Percentiles rank a stretch among this genome's conserved stretches.
phyloP scores from a whole-genome alignment of 2,329 filamentous ascomycete species.

The Coleophoma cylindrospora region DNA sequence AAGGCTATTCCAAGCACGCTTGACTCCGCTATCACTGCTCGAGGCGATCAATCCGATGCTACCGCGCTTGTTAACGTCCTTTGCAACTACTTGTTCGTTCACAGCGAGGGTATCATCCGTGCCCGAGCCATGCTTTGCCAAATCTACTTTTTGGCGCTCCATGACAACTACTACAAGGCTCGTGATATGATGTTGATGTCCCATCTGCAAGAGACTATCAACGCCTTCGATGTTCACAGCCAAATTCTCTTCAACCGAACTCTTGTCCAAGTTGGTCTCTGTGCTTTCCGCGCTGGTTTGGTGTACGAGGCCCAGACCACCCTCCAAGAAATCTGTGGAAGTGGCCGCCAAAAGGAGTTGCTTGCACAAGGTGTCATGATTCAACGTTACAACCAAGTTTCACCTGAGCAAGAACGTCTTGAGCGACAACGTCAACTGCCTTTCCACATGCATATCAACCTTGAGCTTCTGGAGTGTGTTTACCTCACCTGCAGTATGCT shows the following conservation, averaged over 20 bases:
- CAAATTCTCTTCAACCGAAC: slow-evolving; percentile 99
- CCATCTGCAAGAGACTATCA: slow-evolving; percentile 94
- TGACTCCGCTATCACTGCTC: slow-evolving; percentile 77
- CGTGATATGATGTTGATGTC: slow-evolving; percentile 99
- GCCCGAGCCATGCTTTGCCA: slow-evolving; percentile 97
- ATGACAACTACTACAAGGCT: slow-evolving; percentile 96
- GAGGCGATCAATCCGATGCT: slow-evolving; percentile 63
- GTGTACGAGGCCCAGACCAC: slow-evolving; percentile 98
- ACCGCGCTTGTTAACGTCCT: slow-evolving; percentile 75
- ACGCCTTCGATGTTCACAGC: slow-evolving; percentile 92
- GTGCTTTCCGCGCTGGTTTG: slow-evolving; percentile 93
- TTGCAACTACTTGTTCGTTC: slow-evolving; percentile 89
- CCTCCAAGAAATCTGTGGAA: slow-evolving; percentile 96
- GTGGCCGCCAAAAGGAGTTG: slow-evolving; percentile 94
- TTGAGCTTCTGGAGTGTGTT: slow-evolving; percentile 95
- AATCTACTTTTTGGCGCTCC: slow-evolving; percentile 95
- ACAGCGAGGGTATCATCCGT: slow-evolving; percentile 94
- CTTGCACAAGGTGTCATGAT: slow-evolving; percentile 98
- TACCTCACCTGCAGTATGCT: slow-evolving; percentile 99
- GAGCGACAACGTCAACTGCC: slow-evolving; percentile 96
- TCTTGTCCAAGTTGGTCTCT: slow-evolving; percentile 94
- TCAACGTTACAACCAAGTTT: slow-evolving; percentile 93
- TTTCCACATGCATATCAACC: slow-evolving; percentile 99
- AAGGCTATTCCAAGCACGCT: slow-evolving; percentile 66
- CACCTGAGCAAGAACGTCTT: slow-evolving; percentile 93